phyloP scores from a whole-genome alignment of 306 rosid genomes.

The Cucumis hystrix region DNA sequence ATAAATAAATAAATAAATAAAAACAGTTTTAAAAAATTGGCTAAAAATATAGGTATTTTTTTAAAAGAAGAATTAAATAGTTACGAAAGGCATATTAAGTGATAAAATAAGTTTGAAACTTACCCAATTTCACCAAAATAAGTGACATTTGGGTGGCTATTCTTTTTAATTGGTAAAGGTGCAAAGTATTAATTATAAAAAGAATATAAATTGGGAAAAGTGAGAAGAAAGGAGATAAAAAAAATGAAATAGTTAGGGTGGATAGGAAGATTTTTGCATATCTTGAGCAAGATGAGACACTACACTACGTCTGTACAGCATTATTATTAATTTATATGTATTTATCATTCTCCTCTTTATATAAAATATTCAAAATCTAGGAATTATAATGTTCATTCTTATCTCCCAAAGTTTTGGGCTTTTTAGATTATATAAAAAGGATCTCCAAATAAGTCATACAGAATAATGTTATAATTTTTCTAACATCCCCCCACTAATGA shows the following conservation, averaged over 20 bases:
- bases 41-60: no score
- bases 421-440: neutral
- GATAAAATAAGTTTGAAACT: no score
- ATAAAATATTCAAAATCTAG: neutral
- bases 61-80: no score
- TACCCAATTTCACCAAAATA: neutral
- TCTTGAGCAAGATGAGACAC: neutral
- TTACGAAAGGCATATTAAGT: no score
- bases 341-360: neutral
- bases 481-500: no score
- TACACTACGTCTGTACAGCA: neutral
- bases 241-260: neutral
- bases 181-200: neutral
- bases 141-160: neutral
- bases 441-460: neutral
- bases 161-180: neutral
- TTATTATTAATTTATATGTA: neutral
- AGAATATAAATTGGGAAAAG: neutral
- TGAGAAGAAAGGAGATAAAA: neutral
- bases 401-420: neutral
- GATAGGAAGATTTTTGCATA: neutral
- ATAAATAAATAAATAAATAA: no score
- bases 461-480: neutral
- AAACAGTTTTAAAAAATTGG: no score
- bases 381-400: neutral